Conservation (phyloP, 805 yeast genomes). For the Ogataea neopini region DNA sequence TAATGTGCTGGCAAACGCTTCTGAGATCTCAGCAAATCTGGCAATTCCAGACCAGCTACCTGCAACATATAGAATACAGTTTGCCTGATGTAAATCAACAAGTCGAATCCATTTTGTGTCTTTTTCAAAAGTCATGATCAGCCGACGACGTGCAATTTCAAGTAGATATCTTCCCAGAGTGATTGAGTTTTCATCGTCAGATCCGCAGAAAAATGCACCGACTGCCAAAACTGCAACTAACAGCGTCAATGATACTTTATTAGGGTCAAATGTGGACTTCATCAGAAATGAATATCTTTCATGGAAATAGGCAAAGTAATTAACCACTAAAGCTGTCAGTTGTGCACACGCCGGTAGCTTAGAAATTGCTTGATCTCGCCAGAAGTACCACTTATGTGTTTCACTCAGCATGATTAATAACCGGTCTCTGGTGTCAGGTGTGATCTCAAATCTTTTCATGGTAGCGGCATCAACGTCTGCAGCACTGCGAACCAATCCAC, state of each 20-base stretch:
- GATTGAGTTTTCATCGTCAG: slow-evolving; percentile 7
- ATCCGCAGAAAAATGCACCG: slow-evolving; percentile 12
- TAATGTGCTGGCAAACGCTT: slow-evolving; percentile 11
- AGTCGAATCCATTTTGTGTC: slow-evolving; percentile 5
- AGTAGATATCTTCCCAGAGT: slow-evolving; percentile 8
- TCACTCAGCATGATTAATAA: slow-evolving; percentile 6
- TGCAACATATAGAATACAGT: slow-evolving; percentile 7
- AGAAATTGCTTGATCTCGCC: slow-evolving; percentile 6
- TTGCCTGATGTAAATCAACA: slow-evolving; percentile 11
- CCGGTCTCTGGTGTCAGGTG: slow-evolving; percentile 8
- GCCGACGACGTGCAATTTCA: slow-evolving; percentile 9
- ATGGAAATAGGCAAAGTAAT: slow-evolving; percentile 11
- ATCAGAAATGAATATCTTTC: slow-evolving; percentile 6
- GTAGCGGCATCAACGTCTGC: background rate
- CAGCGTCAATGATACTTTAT: slow-evolving; percentile 2
- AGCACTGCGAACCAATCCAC: background rate
- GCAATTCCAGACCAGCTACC: slow-evolving; percentile 15
- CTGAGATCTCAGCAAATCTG: slow-evolving; percentile 11
- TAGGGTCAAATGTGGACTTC: slow-evolving; percentile 7
- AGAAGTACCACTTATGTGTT: slow-evolving; percentile 8
- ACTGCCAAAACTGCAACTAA: slow-evolving; percentile 10
- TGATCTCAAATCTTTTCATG: slow-evolving; percentile 5
- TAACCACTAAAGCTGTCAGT: slow-evolving; percentile 7
- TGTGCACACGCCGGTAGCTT: slow-evolving; percentile 9
- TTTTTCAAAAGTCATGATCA: slow-evolving; percentile 7